Percentiles rank a stretch among this genome's conserved stretches.
Conservation (phyloP, 2,329 filamentous ascomycete genomes). For the Nigrograna mackinnonii region DNA sequence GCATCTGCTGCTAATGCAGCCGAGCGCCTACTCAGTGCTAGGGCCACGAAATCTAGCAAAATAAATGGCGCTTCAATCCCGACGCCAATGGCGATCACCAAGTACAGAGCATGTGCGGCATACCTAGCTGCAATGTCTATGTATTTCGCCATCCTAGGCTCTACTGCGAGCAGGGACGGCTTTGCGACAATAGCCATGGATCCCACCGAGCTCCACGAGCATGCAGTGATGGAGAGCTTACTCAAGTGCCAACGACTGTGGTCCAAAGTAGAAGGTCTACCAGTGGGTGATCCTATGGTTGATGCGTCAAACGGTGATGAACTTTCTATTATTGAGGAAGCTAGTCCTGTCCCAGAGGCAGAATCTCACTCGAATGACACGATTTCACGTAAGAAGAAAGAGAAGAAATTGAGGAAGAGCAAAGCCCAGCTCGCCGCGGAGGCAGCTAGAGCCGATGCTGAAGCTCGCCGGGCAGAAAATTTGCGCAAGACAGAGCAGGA, state of each 20-base stretch:
- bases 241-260: slow-evolving; percentile 81
- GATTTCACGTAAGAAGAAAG: slow-evolving; percentile 26
- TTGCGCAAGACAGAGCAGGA: slow-evolving; percentile 67
- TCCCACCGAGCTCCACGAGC: slow-evolving; percentile 81
- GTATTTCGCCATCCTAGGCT: slow-evolving; percentile 94
- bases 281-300: slow-evolving; percentile 50
- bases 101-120: slow-evolving; percentile 79
- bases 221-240: slow-evolving; percentile 86
- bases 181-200: slow-evolving; percentile 63
- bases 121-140: slow-evolving; percentile 87
- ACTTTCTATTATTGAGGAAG: slow-evolving; percentile 38
- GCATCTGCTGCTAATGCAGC: slow-evolving; percentile 62
- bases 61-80: slow-evolving; percentile 7
- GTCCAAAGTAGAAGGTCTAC: slow-evolving; percentile 72
- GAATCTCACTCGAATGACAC: slow-evolving; percentile 40
- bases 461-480: slow-evolving; percentile 57
- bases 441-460: slow-evolving; percentile 57
- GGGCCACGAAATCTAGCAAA: slow-evolving; percentile 24
- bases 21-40: slow-evolving; percentile 44
- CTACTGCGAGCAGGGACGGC: slow-evolving; percentile 64
- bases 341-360: slow-evolving; percentile 19
- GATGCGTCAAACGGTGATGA: slow-evolving; percentile 35
- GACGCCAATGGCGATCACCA: slow-evolving; percentile 54
- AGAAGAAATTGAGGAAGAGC: slow-evolving; percentile 47
- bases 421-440: slow-evolving; percentile 55